Base-by-base conservation (phyloP, 139 green algal genomes). In the Chlamydomonas schloesseri region DNA sequence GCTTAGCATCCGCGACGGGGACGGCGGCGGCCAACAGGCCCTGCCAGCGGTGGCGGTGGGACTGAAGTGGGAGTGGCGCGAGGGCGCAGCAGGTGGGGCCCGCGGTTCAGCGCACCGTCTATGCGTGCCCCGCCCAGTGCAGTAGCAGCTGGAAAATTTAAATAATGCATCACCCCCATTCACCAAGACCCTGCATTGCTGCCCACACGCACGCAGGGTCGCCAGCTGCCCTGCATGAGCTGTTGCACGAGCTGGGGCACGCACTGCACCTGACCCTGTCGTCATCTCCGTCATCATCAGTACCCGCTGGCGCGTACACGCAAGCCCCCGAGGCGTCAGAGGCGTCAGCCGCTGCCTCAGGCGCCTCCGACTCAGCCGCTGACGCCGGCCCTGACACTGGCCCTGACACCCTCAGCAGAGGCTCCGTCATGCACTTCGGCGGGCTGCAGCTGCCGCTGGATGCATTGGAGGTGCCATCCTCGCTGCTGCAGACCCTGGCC, bases 161-260 rank as follows among this genome's bases (percentile, higher is more conserved):
- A 11, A 57, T 14, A 11, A 11, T 11, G 50, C 50, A 58, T 58
- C 13, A 58, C 53, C 53, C 13, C 53, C 13, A 13, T 15, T 15
- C 13, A 15, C 53, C 15, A 58, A 58, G 53, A 15, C 15, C 55
- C 55, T 24, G 20, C 3, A 50, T 50, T 50, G 42, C 42, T 24
- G 20, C 55, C 6, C 10, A 28, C 2, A 11, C 62, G 3, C 34
- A 13, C 18, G 5, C 85, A 86, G 85, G 37, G 23, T 62, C 29
- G 18, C 55, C 81, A 4, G 33, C 47, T 5, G 71, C 79, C 0
- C 64, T 90, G 13, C 78, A 71, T 28, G 87, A 90, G 80, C 80
- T 90, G 64, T 46, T 87, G 46, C 87, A 90, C 65, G 87, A 90
- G 73, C 55, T 72, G n/a, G 87, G 82, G 33, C 87, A 88, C 71